phyloP scores from a whole-genome alignment of 371 early-diverging fungal genomes.

The Lichtheimia hyalospora region DNA sequence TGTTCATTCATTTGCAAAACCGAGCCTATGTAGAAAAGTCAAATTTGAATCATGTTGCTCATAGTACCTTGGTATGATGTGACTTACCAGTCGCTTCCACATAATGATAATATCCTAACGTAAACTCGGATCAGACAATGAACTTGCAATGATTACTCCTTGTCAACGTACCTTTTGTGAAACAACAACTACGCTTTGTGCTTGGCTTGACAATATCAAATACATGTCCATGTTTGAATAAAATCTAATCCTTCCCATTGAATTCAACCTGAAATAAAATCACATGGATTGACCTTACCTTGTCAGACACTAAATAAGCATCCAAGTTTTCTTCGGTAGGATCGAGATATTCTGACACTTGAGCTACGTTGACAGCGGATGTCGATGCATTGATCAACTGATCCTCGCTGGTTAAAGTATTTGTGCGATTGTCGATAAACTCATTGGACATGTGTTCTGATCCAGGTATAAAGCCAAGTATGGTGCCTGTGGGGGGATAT shows the following conservation, averaged over 20 bases:
- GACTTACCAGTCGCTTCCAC: conserved; percentile 69
- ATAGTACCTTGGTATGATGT: neutral
- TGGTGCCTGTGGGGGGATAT: conserved; percentile 38
- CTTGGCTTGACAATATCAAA: conserved; percentile 76
- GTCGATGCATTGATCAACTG: conserved; percentile 20
- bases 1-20: conserved; percentile 60
- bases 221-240: conserved; percentile 61
- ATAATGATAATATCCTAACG: conserved; percentile 67
- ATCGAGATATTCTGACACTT: conserved; percentile 33
- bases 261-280: neutral
- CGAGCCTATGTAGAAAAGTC: conserved; percentile 32
- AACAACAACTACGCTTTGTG: conserved; percentile 73
- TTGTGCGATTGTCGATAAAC: conserved; percentile 29
- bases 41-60: too few species aligned
- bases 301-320: conserved; percentile 38
- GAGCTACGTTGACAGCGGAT: conserved; percentile 30
- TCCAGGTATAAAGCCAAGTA: conserved; percentile 54
- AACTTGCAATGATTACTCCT: neutral
- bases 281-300: conserved; percentile 11
- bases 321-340: conserved; percentile 11
- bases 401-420: conserved; percentile 20
- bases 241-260: conserved; percentile 28
- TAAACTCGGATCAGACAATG: too few species aligned
- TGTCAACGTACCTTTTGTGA: conserved; percentile 69
- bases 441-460: conserved; percentile 29